phyloP scores from a whole-genome alignment of 495 filamentous ascomycete genomes.

The Penicillium angulare region DNA sequence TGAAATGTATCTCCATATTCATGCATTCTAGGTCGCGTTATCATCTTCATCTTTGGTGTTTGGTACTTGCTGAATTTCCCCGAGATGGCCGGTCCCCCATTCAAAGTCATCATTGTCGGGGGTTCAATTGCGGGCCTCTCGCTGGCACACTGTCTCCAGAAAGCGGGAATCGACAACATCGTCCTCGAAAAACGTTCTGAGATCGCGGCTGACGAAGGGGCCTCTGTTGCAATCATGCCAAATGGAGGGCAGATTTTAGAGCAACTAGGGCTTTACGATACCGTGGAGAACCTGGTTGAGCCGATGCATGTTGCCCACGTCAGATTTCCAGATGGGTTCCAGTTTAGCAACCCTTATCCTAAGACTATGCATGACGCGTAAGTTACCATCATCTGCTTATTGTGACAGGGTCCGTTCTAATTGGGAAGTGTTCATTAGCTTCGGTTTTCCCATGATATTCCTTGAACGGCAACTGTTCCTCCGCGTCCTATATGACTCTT shows the following conservation, averaged over 20 bases:
- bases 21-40: too few species aligned
- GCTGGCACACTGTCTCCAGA: conserved; percentile 43
- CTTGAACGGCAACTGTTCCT: background rate
- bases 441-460: background rate
- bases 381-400: background rate
- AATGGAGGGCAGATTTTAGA: background rate
- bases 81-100: background rate
- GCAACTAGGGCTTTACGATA: background rate
- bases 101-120: conserved; percentile 49
- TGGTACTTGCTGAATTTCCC: background rate
- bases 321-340: background rate
- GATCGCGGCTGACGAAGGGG: background rate
- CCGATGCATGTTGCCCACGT: background rate
- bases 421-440: background rate
- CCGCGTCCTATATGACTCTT: background rate
- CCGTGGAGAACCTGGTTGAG: background rate
- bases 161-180: conserved; percentile 32
- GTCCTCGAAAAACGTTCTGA: background rate
- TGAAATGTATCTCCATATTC: background rate
- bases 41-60: background rate
- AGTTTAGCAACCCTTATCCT: background rate
- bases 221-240: background rate
- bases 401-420: background rate
- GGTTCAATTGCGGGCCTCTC: conserved; percentile 50
- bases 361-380: background rate